These are phyloP conservation scores for Phenoliferia sp. DNA, from an alignment of 1,284 basidiomycete species.

Conservation along the genomic window DNA sequence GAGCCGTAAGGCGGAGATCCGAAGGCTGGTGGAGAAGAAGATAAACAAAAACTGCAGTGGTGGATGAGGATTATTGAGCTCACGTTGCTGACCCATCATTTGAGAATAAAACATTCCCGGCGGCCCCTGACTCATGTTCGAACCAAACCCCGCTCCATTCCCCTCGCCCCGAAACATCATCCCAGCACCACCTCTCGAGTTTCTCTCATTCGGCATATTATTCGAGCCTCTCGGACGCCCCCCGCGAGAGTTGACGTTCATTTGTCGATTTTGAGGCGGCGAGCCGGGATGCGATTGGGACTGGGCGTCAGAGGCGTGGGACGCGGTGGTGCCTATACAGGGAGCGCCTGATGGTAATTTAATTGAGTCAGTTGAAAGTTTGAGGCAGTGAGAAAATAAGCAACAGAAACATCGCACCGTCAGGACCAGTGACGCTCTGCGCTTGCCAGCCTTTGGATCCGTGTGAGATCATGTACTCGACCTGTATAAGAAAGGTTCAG, in stretches of 20 bases:
- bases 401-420: neutral
- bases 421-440: slow-evolving; percentile 19
- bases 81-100: no score
- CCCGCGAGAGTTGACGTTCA: no score
- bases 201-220: no score
- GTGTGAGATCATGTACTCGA: slow-evolving; percentile 10
- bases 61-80: no score
- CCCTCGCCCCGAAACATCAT: no score
- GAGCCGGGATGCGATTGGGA: neutral
- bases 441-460: slow-evolving; percentile 24
- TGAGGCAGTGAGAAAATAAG: neutral
- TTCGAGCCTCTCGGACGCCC: no score
- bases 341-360: slow-evolving; percentile 6
- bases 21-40: neutral
- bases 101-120: no score
- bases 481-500: neutral
- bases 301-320: neutral
- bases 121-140: no score
- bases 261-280: neutral
- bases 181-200: no score
- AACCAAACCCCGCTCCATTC: no score
- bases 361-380: neutral
- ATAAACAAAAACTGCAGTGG: no score
- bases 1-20: neutral
- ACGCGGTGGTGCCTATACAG: slow-evolving; percentile 14